phyloP scores from a whole-genome alignment of 352 stramenopile species.

The Pythium vanterpoolii region DNA sequence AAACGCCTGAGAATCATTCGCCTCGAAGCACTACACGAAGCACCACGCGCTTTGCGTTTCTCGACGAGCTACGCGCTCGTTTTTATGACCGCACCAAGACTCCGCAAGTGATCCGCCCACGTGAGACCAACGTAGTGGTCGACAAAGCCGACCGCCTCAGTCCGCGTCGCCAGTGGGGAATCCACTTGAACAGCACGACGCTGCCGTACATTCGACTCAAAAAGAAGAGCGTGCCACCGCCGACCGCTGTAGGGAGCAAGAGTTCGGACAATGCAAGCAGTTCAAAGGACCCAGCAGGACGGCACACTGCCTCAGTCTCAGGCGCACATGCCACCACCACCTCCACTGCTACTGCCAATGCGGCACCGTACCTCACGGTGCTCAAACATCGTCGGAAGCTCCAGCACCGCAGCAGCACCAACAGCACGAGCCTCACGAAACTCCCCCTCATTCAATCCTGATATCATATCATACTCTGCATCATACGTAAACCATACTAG shows the following conservation, averaged over 20 bases:
- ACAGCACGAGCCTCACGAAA: constrained; percentile 14
- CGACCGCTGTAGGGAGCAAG: constrained; percentile 18
- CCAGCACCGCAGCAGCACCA: constrained; percentile 13
- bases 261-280: constrained; percentile 2
- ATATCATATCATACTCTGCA: constrained; percentile 1
- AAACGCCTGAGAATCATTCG: constrained; percentile 6
- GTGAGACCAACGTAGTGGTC: constrained; percentile 1
- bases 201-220: constrained; percentile 71
- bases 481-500: too few relatives aligned
- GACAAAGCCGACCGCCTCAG: constrained; percentile 1
- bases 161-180: constrained; percentile 42
- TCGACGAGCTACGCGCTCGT: constrained; percentile 30
- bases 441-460: background rate
- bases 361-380: constrained; percentile 68
- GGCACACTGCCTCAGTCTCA: too few relatives aligned
- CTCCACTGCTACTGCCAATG: too few relatives aligned
- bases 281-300: too few relatives aligned
- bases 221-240: constrained; percentile 39
- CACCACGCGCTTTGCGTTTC: constrained; percentile 23
- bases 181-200: constrained; percentile 53
- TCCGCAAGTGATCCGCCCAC: background rate
- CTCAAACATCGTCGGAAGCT: constrained; percentile 60
- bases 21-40: constrained; percentile 11
- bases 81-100: constrained; percentile 20
- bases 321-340: too few relatives aligned